Evolutionary conservation across 306 rosid genomes (phyloP).

Genomic region (Medicago ruthenica): DNA sequence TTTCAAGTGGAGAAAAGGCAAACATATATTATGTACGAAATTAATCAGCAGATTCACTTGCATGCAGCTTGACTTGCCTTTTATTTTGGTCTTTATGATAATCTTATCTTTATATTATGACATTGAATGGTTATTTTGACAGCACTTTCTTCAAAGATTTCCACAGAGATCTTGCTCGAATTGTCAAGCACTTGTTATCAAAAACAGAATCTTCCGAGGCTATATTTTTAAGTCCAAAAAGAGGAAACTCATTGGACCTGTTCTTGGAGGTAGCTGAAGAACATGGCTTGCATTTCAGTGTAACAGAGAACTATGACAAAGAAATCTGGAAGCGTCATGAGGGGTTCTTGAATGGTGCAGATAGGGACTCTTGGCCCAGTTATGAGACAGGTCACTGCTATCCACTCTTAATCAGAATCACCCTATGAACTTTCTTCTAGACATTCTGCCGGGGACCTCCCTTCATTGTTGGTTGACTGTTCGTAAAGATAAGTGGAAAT

Average conservation of each 20-base stretch:
- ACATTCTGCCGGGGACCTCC: slow-evolving; percentile 24
- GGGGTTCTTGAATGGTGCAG: slow-evolving; percentile 58
- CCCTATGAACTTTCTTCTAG: slow-evolving; percentile 54
- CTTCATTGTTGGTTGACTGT: slow-evolving; percentile 32
- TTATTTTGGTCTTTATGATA: slow-evolving; percentile 49
- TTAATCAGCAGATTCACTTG: slow-evolving; percentile 48
- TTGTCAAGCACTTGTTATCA: slow-evolving; percentile 58
- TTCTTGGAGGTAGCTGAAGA: slow-evolving; percentile 67
- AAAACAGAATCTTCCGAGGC: slow-evolving; percentile 65
- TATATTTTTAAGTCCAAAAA: slow-evolving; percentile 74
- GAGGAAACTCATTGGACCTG: slow-evolving; percentile 75
- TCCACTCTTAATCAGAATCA: slow-evolving; percentile 71
- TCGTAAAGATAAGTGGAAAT: slow-evolving; percentile 38
- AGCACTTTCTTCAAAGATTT: slow-evolving; percentile 89
- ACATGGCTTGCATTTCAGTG: slow-evolving; percentile 60
- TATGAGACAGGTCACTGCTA: slow-evolving; percentile 80
- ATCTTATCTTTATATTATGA: slow-evolving; percentile 42
- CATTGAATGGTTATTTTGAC: slow-evolving; percentile 49
- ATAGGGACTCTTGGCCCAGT: slow-evolving; percentile 67
- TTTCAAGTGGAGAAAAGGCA: slow-evolving; percentile 40
- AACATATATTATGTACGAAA: slow-evolving; percentile 31
- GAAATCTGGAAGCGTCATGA: slow-evolving; percentile 74
- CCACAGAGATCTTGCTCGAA: slow-evolving; percentile 72
- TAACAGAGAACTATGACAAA: slow-evolving; percentile 67
- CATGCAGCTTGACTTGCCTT: slow-evolving; percentile 45